Base-by-base conservation (phyloP, 1,284 basidiomycete genomes). In the Ganoderma sp. region DNA sequence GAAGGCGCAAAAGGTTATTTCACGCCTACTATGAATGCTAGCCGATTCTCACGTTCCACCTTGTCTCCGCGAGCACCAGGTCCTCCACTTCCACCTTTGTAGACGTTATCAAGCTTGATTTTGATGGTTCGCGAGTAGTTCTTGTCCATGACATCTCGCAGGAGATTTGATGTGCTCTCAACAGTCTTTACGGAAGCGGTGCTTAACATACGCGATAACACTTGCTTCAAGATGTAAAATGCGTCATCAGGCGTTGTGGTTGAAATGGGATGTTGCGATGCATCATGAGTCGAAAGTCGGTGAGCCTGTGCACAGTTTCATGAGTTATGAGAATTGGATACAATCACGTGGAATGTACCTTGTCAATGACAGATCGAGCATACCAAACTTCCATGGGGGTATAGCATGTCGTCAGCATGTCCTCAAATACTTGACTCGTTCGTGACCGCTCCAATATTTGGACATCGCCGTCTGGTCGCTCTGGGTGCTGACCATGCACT, bases 321-420 rank as follows among this genome's bases (percentile, higher is more conserved):
- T 39, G 22, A 32, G 25, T 6, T 69, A 67, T 59, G 45, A 43
- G 32, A 50, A 67, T 32, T 43, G 48, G 28, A 52, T 42, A 32
- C 70, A 28, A 56, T 19, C 2, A 3, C 45, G 58, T 0, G 22
- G 10, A 17, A 25, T 6, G 28, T 6, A 92, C 96, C 84, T 97
- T 97, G 76, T 97, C 94, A 60, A 98, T 89, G 67, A 90, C 91
- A 14, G 87, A 90, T n/a, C 94, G 89, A 19, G 92, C 87, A 79
- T 97, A 98, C 96, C 96, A 99, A 3, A 90, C 81, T 78, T 99
- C 97, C 68, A 99, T 83, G 1, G 97, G 96, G 48, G 91, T 85
- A 76, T 98, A 99, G 75, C 93, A 96, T 19, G 85, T 86, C 9
- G 80, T 80, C 41, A 97, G 84, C 60, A 97, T 82, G 66, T 88